Evolutionary conservation across 2,329 filamentous ascomycete genomes (phyloP), one percentile per base, ranked within the genome.

Genomic region (Botrytis galanthina): DNA sequence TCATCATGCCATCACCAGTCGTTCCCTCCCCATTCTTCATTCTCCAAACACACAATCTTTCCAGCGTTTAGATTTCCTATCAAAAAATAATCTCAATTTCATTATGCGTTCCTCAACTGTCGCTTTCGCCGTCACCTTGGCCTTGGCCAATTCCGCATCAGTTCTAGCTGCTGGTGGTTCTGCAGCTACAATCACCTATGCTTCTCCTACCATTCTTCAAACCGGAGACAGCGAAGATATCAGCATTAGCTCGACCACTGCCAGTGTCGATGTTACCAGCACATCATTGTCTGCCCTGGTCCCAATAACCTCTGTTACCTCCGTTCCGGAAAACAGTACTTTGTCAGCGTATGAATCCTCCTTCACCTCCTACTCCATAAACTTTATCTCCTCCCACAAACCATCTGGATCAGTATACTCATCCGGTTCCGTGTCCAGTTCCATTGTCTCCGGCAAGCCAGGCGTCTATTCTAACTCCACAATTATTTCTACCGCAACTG

Each of bases 41-140:
- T 57, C 39, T 44, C 59, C 70, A 66, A 67, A 67, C 60, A 72
- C 37, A 72, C 44, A 20, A 37, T 44, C 37, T 42, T n/a, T 67
- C 29, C 37, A 59, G 35, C 61, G 32, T 60, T 32, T 48, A 57
- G 14, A n/a, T 48, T 29, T 60, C 54, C 29, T 26, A 66, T 32
- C 32, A n/a, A 68, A 54, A 54, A 54, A 37, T 20, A n/a, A 60
- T 54, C n/a, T 57, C 66, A 57, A 32, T 59, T 59, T 72, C 70
- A 72, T 46, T 5, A 72, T 72, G 71, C 71, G 71, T 72, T 72
- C 71, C 22, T 72, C 71, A 32, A 72, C 71, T 46, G 39, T 72
- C 62, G 63, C 54, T 48, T 68, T 72, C 62, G 71, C 62, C 39
- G 26, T 69, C 42, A 46, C 62, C n/a, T 68, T 72, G 70, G 70